These are phyloP conservation scores for Dendrobium chrysotoxum DNA, from an alignment of 106 monocot genomes.

Conservation along the genomic window DNA sequence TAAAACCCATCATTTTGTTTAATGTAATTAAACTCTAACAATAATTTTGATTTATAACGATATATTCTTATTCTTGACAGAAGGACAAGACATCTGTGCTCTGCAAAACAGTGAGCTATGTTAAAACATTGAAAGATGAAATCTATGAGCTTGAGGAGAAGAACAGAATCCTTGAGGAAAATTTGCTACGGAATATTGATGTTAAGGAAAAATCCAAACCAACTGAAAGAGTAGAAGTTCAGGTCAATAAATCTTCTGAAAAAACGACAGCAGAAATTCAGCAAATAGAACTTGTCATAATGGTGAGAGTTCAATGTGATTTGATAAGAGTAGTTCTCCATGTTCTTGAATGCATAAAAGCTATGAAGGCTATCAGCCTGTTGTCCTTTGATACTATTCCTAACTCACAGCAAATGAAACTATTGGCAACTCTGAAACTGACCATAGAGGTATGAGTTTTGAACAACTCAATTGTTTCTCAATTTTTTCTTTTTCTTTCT, in stretches of 20 bases:
- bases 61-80: constrained; percentile 17
- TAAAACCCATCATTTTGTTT: too few species aligned
- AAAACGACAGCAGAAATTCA: constrained; percentile 13
- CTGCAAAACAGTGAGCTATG: constrained; percentile 33
- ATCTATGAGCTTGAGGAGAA: constrained; percentile 56
- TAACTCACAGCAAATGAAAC: constrained; percentile 6
- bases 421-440: constrained; percentile 19
- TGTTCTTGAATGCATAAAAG: constrained; percentile 52
- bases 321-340: constrained; percentile 39
- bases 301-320: constrained; percentile 40
- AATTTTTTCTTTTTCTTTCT: constrained; percentile 10
- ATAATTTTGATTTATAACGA: too few species aligned
- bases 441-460: constrained; percentile 21
- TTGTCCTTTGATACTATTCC: constrained; percentile 41
- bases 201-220: constrained; percentile 1
- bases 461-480: neutral
- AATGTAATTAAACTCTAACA: too few species aligned
- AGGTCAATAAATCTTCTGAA: constrained; percentile 21
- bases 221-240: constrained; percentile 29
- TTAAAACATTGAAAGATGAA: constrained; percentile 40
- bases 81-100: constrained; percentile 88
- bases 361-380: constrained; percentile 27
- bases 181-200: constrained; percentile 2
- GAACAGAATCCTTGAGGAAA: constrained; percentile 44
- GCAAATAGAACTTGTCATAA: constrained; percentile 34